Evolutionary conservation across 495 filamentous ascomycete species (phyloP).

Genomic region (Aspergillus egyptiacus): DNA sequence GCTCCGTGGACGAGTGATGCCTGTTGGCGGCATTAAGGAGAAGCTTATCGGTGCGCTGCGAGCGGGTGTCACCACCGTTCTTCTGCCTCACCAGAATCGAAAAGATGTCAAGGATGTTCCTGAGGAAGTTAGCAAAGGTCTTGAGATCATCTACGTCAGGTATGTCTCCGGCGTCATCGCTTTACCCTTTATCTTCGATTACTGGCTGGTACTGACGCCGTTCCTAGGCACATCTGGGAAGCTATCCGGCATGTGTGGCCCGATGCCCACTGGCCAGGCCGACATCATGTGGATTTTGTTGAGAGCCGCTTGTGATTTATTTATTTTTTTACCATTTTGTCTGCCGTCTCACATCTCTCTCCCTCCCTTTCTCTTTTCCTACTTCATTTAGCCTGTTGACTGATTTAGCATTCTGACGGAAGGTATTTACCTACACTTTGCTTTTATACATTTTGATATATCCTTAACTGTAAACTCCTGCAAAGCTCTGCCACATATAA

Average conservation of each 20-base stretch:
- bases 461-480: background rate
- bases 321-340: background rate
- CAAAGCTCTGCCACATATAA: background rate
- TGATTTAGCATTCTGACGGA: no score
- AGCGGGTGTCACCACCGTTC: constrained; percentile 89
- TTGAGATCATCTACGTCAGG: constrained; percentile 86
- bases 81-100: constrained; percentile 80
- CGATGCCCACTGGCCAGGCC: constrained; percentile 70
- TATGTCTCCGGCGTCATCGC: constrained; percentile 39
- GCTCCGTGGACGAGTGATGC: constrained; percentile 78
- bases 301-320: constrained; percentile 57
- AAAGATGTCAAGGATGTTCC: constrained; percentile 94
- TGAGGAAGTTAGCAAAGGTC: constrained; percentile 76
- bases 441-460: background rate
- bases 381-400: no score
- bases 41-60: constrained; percentile 92
- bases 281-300: constrained; percentile 55
- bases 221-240: constrained; percentile 76
- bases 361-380: constrained; percentile 17
- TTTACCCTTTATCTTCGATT: constrained; percentile 9
- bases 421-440: no score
- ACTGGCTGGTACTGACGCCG: no score
- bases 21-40: constrained; percentile 96
- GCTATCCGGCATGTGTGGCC: constrained; percentile 81
- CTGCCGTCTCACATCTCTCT: background rate